Percentiles rank a stretch among this genome's conserved stretches.
Evolutionary conservation across 2,329 filamentous ascomycete species (phyloP).

Genomic region (Fusarium buxicola): DNA sequence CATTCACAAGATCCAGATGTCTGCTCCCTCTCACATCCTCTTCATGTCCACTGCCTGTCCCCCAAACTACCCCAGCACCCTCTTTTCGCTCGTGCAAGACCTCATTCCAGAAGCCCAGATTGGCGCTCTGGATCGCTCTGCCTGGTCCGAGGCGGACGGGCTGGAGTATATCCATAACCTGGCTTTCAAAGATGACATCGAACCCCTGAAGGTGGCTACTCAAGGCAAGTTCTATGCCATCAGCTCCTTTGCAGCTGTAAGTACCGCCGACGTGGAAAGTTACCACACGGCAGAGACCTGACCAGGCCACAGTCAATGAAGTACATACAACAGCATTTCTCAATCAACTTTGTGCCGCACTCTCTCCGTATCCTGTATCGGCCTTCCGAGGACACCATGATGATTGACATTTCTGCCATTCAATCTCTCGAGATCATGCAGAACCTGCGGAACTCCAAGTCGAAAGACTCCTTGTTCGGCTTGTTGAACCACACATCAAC

Average conservation of each 20-base stretch:
- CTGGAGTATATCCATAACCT: slow-evolving; percentile 82
- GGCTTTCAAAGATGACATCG: slow-evolving; percentile 83
- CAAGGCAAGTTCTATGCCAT: slow-evolving; percentile 88
- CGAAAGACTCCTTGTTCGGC: slow-evolving; percentile 85
- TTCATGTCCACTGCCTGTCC: slow-evolving; percentile 77
- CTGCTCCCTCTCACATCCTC: slow-evolving; percentile 82
- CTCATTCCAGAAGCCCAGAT: slow-evolving; percentile 49
- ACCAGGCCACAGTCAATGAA: slow-evolving; percentile 73
- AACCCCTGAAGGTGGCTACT: slow-evolving; percentile 82
- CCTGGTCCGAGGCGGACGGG: slow-evolving; percentile 84
- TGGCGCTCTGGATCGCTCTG: slow-evolving; percentile 75
- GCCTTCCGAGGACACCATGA: slow-evolving; percentile 91
- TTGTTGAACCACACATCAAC: slow-evolving; percentile 87
- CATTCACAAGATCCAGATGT: slow-evolving; percentile 85
- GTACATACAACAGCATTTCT: slow-evolving; percentile 79
- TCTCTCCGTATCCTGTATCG: slow-evolving; percentile 89
- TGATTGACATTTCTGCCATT: slow-evolving; percentile 92
- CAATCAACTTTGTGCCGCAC: slow-evolving; percentile 77
- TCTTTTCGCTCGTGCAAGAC: slow-evolving; percentile 79
- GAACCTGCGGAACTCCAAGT: slow-evolving; percentile 81
- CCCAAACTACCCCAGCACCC: slow-evolving; percentile 76
- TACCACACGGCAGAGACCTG: neutral
- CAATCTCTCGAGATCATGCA: slow-evolving; percentile 90
- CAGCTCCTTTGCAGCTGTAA: slow-evolving; percentile 86
- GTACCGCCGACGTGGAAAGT: slow-evolving; percentile 43